A percentile compares a stretch with the other conserved stretches of the same genome.
phyloP scores from a whole-genome alignment of 2,329 filamentous ascomycete species.

The Colletotrichum tropicicola region DNA sequence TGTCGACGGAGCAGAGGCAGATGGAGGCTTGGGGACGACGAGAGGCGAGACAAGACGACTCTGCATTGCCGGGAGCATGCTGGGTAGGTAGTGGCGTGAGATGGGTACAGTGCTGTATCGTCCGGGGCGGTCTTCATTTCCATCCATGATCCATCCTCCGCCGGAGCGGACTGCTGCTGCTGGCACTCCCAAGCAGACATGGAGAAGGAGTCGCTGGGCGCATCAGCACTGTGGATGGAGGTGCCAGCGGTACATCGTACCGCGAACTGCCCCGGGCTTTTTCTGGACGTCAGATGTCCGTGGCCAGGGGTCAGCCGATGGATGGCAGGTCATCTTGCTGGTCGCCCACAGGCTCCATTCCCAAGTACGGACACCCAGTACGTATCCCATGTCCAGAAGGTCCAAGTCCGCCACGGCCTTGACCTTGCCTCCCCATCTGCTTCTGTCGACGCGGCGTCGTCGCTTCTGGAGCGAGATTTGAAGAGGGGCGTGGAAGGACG shows the following conservation, averaged over 20 bases:
- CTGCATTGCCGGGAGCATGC: neutral
- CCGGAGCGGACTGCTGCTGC: no score
- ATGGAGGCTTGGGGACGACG: neutral
- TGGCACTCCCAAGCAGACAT: no score
- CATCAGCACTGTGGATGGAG: no score
- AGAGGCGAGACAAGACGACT: neutral
- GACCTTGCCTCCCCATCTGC: neutral
- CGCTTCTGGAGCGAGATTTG: slow-evolving; percentile 11
- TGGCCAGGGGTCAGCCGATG: slow-evolving; percentile 4
- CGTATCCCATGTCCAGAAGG: slow-evolving; percentile 2
- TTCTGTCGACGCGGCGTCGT: neutral
- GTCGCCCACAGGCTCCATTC: neutral
- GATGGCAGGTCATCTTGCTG: neutral
- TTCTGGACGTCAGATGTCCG: slow-evolving; percentile 17
- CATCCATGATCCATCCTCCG: neutral
- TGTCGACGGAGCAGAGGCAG: neutral
- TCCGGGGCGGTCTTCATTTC: neutral
- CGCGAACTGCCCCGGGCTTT: neutral
- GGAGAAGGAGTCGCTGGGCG: neutral
- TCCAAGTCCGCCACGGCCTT: neutral
- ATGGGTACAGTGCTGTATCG: slow-evolving; percentile 5
- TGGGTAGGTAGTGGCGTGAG: neutral
- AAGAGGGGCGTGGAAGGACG: neutral
- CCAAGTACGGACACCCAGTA: neutral
- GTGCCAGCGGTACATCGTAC: neutral